Evolutionary conservation across 306 rosid species (phyloP), one percentile per base, ranked within the genome.

Genomic region (Glycine soja): DNA sequence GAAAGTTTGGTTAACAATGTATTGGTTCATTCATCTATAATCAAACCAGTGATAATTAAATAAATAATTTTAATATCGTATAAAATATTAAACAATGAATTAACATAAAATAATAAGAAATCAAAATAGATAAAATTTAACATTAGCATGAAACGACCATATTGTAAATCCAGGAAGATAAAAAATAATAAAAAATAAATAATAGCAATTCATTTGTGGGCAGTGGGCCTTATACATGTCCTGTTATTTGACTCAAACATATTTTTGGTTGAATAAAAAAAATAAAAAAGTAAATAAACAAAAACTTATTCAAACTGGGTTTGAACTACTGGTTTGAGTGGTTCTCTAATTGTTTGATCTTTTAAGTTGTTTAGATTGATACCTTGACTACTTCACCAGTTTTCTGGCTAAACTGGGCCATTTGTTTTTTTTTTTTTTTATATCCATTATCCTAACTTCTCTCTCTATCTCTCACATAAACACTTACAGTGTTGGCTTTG

Each of bases 401-500:
- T 57, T 57, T 70, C 16, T 19, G 57, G 73, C n/a, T 38, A 68
- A 42, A 16, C 1, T 69, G 10, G 40, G 15, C 11, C 62, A 7
- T 7, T 46, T 9, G 13, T 16, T 0, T 11, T 45, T 58, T 38
- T n/a, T 45, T 24, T 11, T 45, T 58, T 38, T n/a, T 45, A 1
- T 71, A 73, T 64, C 50, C 72, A 73, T 63, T 65, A 76, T 77
- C 76, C 72, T 84, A 69, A 83, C 51, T 16, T 72, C 4, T 70
- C 11, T 54, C 4, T 70, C 9, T 54, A 42, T 45, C 74, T 69
- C 32, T 84, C 9, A 30, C 62, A 58, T 62, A 6, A 30, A 50
- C 48, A 74, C 38, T 68, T 78, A 12, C 61, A 93, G 96, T 91
- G 84, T 83, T 93, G 89, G 88, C 96, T 84, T 83, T 91, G 92